Evolutionary conservation across 495 filamentous ascomycete species (phyloP).

Genomic region (Annulohypoxylon moriforme): DNA sequence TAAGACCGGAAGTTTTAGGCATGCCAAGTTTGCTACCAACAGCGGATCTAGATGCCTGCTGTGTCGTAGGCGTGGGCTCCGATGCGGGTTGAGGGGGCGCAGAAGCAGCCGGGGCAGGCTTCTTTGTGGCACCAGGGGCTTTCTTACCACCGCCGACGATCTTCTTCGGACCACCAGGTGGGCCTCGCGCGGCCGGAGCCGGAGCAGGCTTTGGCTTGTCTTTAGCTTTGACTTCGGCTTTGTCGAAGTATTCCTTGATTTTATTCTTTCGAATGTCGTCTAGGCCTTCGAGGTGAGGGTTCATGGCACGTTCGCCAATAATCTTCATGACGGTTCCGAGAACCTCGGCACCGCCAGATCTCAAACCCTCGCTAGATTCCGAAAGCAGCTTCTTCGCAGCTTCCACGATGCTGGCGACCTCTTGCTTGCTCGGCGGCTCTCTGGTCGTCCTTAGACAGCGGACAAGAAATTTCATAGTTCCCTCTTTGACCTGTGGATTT

Average conservation of each 20-base stretch:
- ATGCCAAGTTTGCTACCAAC: constrained; percentile 71
- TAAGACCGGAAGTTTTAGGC: constrained; percentile 75
- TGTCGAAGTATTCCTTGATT: constrained; percentile 93
- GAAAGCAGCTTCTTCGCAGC: constrained; percentile 86
- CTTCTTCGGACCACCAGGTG: constrained; percentile 64
- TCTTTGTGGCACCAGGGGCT: constrained; percentile 55
- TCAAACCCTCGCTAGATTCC: constrained; percentile 84
- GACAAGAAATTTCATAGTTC: constrained; percentile 89
- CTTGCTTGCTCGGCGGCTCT: constrained; percentile 82
- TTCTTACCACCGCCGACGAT: constrained; percentile 60
- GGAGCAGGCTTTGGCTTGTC: constrained; percentile 92
- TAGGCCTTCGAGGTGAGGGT: constrained; percentile 89
- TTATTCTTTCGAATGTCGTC: constrained; percentile 97
- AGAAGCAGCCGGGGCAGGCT: constrained; percentile 54
- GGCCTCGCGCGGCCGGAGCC: constrained; percentile 70
- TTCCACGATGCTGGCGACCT: constrained; percentile 87
- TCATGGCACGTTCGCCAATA: constrained; percentile 96
- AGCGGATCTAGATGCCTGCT: constrained; percentile 68
- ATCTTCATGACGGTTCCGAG: constrained; percentile 99
- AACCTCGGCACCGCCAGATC: constrained; percentile 89
- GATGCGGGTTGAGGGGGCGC: constrained; percentile 58
- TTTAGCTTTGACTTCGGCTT: constrained; percentile 95
- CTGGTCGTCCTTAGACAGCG: constrained; percentile 86
- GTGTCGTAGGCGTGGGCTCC: constrained; percentile 61
- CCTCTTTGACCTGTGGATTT: constrained; percentile 96